These are phyloP conservation scores for Ustilago tritici DNA, from an alignment of 1,284 basidiomycete species.

Conservation along the genomic window DNA sequence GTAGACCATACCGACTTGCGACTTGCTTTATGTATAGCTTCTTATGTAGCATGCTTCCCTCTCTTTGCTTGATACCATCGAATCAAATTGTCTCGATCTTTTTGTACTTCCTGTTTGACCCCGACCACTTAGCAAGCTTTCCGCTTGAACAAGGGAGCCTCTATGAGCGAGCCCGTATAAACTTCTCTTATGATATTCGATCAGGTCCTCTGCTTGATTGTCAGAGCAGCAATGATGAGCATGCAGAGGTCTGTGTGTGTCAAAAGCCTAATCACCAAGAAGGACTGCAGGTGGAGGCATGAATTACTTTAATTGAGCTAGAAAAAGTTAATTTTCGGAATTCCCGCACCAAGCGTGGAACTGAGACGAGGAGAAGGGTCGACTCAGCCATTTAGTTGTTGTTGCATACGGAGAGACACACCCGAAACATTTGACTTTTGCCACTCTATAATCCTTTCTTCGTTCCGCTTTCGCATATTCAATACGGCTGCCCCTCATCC, in stretches of 20 bases:
- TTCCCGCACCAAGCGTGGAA: conserved; percentile 11
- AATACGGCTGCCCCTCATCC: not conserved
- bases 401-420: not conserved
- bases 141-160: not conserved
- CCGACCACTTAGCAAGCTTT: not conserved
- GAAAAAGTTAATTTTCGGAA: not conserved
- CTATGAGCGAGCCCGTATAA: not conserved
- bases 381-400: conserved; percentile 29
- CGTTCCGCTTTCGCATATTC: not conserved
- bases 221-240: not conserved
- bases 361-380: conserved; percentile 11
- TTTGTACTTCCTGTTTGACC: not conserved
- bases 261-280: conserved; percentile 22
- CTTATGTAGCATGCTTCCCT: not conserved
- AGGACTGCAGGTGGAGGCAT: conserved; percentile 22
- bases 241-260: conserved; percentile 2
- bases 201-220: not conserved
- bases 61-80: not conserved
- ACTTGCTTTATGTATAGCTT: not conserved
- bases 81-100: not conserved
- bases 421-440: conserved; percentile 11
- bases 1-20: not conserved
- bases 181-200: not conserved
- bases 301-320: not conserved
- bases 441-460: conserved; percentile 14